Conservation (phyloP, 345 rosid species). For the Eucalyptus pumila region DNA sequence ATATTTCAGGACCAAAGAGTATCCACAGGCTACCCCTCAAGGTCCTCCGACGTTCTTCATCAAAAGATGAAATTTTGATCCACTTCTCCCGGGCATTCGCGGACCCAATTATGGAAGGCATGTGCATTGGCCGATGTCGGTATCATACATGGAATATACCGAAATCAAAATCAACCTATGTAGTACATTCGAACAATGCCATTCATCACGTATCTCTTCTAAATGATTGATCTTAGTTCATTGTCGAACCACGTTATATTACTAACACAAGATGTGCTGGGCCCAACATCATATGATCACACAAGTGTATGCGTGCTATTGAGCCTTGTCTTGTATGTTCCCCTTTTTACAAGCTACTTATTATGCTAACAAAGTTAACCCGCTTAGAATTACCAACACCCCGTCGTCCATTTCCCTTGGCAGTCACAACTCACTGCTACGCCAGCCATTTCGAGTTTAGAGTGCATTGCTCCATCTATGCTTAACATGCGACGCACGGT, state of each 20-base stretch:
- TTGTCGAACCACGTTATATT: fast-evolving
- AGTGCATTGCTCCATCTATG: not conserved
- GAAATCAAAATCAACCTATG: not conserved
- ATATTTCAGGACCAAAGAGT: not conserved
- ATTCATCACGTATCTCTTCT: not conserved
- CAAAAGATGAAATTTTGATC: not conserved
- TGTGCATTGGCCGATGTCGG: not conserved
- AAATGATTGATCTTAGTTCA: fast-evolving
- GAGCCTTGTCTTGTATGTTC: not conserved
- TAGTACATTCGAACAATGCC: not conserved
- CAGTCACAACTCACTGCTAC: not conserved
- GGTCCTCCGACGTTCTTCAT: not conserved
- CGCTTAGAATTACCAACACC: not conserved
- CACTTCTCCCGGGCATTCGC: not conserved
- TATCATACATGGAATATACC: not conserved
- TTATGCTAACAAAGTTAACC: not conserved
- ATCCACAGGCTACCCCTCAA: not conserved
- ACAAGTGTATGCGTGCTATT: not conserved
- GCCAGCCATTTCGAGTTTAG: not conserved
- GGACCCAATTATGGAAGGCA: not conserved
- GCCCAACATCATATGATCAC: not conserved
- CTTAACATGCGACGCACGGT: not conserved
- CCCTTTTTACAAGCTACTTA: not conserved
- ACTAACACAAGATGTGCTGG: not conserved
- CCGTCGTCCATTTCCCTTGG: not conserved